These are phyloP conservation scores for Pistacia vera DNA, from an alignment of 345 rosid species.

Conservation along the genomic window DNA sequence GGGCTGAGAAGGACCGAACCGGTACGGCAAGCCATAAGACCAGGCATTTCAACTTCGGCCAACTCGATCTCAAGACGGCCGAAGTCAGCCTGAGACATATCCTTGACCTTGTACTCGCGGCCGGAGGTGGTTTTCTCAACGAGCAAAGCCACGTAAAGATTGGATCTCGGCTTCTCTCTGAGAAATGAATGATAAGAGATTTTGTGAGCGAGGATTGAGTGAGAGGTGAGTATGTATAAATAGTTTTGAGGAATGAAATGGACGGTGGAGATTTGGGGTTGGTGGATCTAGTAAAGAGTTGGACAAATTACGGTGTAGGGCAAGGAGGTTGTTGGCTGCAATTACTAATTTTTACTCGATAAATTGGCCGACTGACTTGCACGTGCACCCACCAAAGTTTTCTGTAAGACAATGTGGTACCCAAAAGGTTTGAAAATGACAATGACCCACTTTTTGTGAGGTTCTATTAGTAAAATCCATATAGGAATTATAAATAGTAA, in stretches of 20 bases:
- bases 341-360: too few relatives aligned
- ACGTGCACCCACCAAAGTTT: too few relatives aligned
- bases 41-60: slow-evolving; percentile 91
- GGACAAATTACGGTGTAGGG: too few relatives aligned
- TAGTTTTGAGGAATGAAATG: slow-evolving; percentile 28
- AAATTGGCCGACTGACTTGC: too few relatives aligned
- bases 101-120: slow-evolving; percentile 89
- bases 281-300: slow-evolving; percentile 36
- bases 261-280: slow-evolving; percentile 40
- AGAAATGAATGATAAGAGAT: not conserved
- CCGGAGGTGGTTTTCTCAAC: slow-evolving; percentile 80
- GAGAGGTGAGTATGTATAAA: slow-evolving; percentile 26
- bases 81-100: slow-evolving; percentile 89
- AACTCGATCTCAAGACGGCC: slow-evolving; percentile 84
- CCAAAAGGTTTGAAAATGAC: too few relatives aligned
- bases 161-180: not conserved
- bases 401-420: too few relatives aligned
- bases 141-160: slow-evolving; percentile 46
- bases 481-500: too few relatives aligned
- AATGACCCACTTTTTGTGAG: too few relatives aligned
- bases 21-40: slow-evolving; percentile 76
- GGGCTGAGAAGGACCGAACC: slow-evolving; percentile 83
- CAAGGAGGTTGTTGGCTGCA: too few relatives aligned
- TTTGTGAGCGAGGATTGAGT: slow-evolving; percentile 18
- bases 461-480: too few relatives aligned